Conservation (phyloP, 495 filamentous ascomycete species). For the Neurospora sp. region DNA sequence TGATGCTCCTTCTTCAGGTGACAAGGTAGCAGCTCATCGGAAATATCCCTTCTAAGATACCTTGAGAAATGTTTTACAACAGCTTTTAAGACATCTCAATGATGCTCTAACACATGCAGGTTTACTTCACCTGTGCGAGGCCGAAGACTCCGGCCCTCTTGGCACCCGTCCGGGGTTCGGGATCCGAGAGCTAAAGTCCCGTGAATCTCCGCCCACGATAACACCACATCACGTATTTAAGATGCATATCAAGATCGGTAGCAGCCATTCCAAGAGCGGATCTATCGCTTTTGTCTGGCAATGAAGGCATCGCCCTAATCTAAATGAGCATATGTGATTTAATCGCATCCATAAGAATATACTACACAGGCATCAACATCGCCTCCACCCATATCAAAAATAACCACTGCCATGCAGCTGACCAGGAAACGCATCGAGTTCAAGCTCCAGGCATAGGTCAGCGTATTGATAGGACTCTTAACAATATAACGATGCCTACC, state of each 20-base stretch:
- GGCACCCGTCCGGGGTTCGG: background rate
- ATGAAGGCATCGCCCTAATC: background rate
- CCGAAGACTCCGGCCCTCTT: background rate
- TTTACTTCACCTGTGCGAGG: background rate
- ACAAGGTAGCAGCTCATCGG: too few relatives aligned
- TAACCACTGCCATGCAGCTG: background rate
- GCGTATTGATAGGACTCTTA: background rate
- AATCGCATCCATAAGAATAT: background rate
- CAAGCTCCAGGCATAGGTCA: background rate
- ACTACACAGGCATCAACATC: background rate
- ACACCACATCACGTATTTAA: background rate
- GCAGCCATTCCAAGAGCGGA: background rate
- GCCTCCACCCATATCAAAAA: background rate
- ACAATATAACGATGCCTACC: background rate
- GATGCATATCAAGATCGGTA: background rate
- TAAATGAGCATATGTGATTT: background rate
- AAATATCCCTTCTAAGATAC: background rate
- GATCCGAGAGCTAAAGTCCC: background rate
- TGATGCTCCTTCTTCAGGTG: too few relatives aligned
- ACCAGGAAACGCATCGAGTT: background rate
- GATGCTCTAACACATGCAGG: background rate
- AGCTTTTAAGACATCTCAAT: background rate
- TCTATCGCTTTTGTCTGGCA: background rate
- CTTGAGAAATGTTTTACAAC: background rate
- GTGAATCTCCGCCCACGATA: background rate